phyloP scores from a whole-genome alignment of 768 basidiomycete species.

The Collybiopsis luxurians region DNA sequence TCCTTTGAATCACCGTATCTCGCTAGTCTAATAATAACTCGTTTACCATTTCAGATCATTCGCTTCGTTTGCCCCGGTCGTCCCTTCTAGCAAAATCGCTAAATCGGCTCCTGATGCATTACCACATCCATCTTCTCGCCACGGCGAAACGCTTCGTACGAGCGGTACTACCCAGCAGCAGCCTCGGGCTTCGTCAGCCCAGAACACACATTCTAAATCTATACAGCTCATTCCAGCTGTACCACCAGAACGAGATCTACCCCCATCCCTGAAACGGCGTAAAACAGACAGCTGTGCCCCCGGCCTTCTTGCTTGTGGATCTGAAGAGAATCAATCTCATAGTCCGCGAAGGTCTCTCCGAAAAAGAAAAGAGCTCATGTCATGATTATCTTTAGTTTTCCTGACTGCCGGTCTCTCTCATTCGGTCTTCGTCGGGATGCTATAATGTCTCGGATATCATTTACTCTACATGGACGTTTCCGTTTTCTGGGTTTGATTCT shows the following conservation, averaged over 20 bases:
- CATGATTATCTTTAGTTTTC: too few relatives aligned
- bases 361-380: too few relatives aligned
- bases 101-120: neutral
- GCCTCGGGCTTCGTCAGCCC: neutral
- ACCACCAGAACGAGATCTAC: neutral
- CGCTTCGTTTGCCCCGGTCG: neutral
- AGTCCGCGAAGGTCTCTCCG: too few relatives aligned
- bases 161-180: too few relatives aligned
- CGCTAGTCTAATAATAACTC: neutral
- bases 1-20: neutral
- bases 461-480: too few relatives aligned
- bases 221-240: neutral
- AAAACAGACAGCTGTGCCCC: neutral
- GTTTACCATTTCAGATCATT: neutral
- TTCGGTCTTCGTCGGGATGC: too few relatives aligned
- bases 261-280: slow-evolving; percentile 3
- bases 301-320: neutral
- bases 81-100: neutral
- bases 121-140: neutral
- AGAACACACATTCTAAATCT: neutral
- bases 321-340: too few relatives aligned
- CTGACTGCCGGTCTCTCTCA: too few relatives aligned
- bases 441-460: too few relatives aligned
- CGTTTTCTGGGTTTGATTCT: too few relatives aligned
- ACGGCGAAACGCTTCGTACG: too few relatives aligned